Evolutionary conservation across 768 basidiomycete species (phyloP).

Genomic region (Macrolepiota dolichaula): DNA sequence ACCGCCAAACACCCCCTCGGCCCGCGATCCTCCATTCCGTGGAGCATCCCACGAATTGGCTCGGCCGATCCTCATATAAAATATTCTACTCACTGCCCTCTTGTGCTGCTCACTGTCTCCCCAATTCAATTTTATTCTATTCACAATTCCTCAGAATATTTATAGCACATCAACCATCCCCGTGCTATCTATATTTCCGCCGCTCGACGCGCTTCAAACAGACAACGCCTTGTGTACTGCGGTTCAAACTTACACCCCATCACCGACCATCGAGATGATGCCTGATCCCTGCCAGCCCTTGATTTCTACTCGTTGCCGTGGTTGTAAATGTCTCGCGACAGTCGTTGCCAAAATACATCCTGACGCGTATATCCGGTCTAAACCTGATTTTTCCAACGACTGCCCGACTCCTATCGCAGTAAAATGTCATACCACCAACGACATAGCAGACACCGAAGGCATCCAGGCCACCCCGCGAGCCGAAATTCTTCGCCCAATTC

Average conservation of each 20-base stretch:
- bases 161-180: neutral
- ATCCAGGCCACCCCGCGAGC: neutral
- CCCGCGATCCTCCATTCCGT: neutral
- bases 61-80: neutral
- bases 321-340: neutral
- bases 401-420: neutral
- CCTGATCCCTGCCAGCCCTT: neutral
- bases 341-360: too few relatives aligned
- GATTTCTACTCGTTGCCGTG: neutral
- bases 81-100: neutral
- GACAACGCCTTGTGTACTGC: neutral
- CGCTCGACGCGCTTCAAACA: neutral
- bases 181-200: conserved; percentile 1
- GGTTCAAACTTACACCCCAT: neutral
- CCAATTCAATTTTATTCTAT: neutral
- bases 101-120: neutral
- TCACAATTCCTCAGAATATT: neutral
- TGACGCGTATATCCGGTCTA: neutral
- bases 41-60: neutral
- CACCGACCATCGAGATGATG: neutral
- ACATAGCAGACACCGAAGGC: neutral
- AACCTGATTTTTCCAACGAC: neutral
- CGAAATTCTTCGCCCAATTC: neutral
- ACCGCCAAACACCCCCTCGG: conserved; percentile 12
- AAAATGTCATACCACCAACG: neutral